These are phyloP conservation scores for Ramaria rubella DNA, from an alignment of 768 basidiomycete species.

Conservation along the genomic window DNA sequence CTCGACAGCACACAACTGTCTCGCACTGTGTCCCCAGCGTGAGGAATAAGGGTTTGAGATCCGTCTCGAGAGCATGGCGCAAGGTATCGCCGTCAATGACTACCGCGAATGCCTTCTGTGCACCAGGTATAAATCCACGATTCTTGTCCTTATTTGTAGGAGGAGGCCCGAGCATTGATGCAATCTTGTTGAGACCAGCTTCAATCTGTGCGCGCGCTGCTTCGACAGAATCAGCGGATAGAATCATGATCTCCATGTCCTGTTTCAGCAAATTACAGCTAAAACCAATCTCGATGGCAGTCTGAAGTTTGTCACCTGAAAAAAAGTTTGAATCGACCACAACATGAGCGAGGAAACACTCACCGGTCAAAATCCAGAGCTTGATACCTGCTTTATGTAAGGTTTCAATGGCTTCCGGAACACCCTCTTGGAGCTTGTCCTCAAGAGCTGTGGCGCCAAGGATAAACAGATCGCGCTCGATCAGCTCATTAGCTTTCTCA, in stretches of 20 bases:
- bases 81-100: conserved; percentile 93
- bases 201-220: conserved; percentile 81
- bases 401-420: conserved; percentile 91
- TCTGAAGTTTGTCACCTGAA: conserved; percentile 91
- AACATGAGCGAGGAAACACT: conserved; percentile 13
- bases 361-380: conserved; percentile 94
- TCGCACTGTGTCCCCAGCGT: conserved; percentile 94
- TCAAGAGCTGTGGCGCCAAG: conserved; percentile 94
- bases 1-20: conserved; percentile 96
- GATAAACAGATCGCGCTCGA: conserved; percentile 79
- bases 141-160: conserved; percentile 46
- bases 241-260: conserved; percentile 96
- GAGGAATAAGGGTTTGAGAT: conserved; percentile 50
- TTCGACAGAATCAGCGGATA: conserved; percentile 75
- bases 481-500: conserved; percentile 75
- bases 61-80: conserved; percentile 66
- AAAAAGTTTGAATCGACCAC: neutral
- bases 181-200: conserved; percentile 90
- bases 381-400: conserved; percentile 94
- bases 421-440: conserved; percentile 95
- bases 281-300: conserved; percentile 96
- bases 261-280: conserved; percentile 91
- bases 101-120: conserved; percentile 61
- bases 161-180: conserved; percentile 75
- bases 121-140: conserved; percentile 57